A percentile compares a stretch with the other conserved stretches of the same genome.
Conservation (phyloP, 2,329 filamentous ascomycete genomes). For the Fusarium beomiforme region DNA sequence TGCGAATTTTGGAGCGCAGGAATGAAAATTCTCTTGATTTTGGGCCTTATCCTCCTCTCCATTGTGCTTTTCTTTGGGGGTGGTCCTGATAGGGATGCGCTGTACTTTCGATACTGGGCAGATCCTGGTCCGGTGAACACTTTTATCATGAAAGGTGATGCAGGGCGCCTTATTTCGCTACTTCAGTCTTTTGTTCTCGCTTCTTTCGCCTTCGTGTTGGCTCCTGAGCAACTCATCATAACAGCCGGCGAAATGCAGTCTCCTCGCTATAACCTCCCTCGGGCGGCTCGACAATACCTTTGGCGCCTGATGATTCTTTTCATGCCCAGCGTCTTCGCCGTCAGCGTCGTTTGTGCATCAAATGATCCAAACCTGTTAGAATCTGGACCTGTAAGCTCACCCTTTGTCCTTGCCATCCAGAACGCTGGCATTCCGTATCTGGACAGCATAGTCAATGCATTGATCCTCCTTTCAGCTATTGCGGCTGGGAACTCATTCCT, state of each 20-base stretch:
- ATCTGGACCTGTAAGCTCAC: background rate
- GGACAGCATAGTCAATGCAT: background rate
- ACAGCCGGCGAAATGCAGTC: conserved; percentile 45
- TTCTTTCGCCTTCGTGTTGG: conserved; percentile 34
- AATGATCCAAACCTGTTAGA: background rate
- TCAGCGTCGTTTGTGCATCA: background rate
- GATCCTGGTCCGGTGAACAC: background rate
- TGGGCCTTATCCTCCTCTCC: background rate
- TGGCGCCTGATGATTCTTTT: conserved; percentile 55
- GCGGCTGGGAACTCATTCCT: background rate
- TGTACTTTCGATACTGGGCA: background rate
- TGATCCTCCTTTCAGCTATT: background rate
- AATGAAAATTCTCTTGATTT: background rate
- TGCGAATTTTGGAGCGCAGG: background rate
- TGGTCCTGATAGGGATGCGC: background rate
- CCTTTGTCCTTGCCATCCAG: background rate
- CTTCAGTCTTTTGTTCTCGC: conserved; percentile 57
- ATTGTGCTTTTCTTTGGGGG: background rate
- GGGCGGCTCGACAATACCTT: conserved; percentile 32
- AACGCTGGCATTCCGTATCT: background rate
- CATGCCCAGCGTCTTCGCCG: conserved; percentile 33
- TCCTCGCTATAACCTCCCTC: conserved; percentile 44
- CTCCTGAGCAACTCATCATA: conserved; percentile 42
- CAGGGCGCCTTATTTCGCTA: conserved; percentile 39
- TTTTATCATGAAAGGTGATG: background rate